Percentiles rank a stretch among this genome's conserved stretches.
phyloP scores from a whole-genome alignment of 2,329 filamentous ascomycete species.

The Diaporthe citri region DNA sequence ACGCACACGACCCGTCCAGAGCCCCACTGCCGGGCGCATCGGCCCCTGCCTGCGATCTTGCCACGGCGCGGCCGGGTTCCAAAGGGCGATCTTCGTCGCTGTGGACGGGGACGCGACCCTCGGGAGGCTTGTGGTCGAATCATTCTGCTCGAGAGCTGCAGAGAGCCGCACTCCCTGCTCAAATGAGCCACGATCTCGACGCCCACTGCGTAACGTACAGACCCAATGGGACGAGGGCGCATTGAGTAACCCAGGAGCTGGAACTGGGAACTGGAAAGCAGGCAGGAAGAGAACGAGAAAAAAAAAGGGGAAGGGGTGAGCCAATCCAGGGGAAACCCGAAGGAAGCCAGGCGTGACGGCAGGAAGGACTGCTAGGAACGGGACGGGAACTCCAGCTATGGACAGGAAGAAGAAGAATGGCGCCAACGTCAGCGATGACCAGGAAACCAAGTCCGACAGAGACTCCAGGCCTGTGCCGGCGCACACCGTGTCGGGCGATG shows the following conservation, averaged over 20 bases:
- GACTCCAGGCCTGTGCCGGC: slow-evolving; percentile 51
- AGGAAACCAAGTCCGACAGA: slow-evolving; percentile 55
- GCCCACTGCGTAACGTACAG: slow-evolving; percentile 58
- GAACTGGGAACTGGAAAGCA: slow-evolving; percentile 46
- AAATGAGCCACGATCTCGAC: slow-evolving; percentile 57
- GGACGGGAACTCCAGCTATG: slow-evolving; percentile 45
- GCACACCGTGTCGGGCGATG: slow-evolving; percentile 35
- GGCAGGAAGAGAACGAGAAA: slow-evolving; percentile 44
- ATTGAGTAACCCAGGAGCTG: slow-evolving; percentile 51
- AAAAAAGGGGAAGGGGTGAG: not conserved
- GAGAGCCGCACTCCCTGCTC: slow-evolving; percentile 55
- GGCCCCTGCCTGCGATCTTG: slow-evolving; percentile 15
- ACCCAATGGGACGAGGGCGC: slow-evolving; percentile 57
- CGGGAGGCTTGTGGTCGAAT: slow-evolving; percentile 48
- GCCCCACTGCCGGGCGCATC: slow-evolving; percentile 24
- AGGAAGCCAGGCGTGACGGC: slow-evolving; percentile 17
- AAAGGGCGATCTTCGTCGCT: slow-evolving; percentile 27
- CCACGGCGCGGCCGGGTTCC: slow-evolving; percentile 2
- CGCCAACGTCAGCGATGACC: slow-evolving; percentile 52
- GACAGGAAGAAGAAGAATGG: slow-evolving; percentile 50
- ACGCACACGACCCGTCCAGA: slow-evolving; percentile 3
- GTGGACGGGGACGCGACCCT: slow-evolving; percentile 36
- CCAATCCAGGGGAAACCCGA: not conserved
- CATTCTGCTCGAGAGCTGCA: slow-evolving; percentile 51
- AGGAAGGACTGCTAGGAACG: slow-evolving; percentile 35